Conservation (phyloP, 2,329 filamentous ascomycete species). For the Pestalotiopsis sp. region DNA sequence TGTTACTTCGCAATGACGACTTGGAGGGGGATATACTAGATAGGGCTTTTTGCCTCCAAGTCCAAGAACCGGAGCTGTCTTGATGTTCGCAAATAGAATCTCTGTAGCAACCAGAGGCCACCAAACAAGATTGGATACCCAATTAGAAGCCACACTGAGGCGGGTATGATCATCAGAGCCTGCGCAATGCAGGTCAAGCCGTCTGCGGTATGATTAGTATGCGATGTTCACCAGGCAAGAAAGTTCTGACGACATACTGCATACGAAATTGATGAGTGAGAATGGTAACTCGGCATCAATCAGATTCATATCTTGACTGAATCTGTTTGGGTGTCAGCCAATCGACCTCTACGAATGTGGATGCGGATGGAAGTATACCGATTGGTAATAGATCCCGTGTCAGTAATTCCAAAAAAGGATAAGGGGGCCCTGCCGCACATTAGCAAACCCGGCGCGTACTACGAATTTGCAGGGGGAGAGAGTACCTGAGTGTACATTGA, state of each 20-base stretch:
- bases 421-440: constrained; percentile 32
- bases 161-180: constrained; percentile 13
- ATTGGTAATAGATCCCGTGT: constrained; percentile 26
- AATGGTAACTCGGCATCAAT: constrained; percentile 8
- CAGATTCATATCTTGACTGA: constrained; percentile 12
- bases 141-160: constrained; percentile 13
- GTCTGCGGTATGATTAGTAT: constrained; percentile 25
- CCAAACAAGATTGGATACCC: constrained; percentile 17
- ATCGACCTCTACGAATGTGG: background rate
- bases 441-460: constrained; percentile 3
- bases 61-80: constrained; percentile 48
- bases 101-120: constrained; percentile 43
- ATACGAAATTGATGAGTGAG: constrained; percentile 7
- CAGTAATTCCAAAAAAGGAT: constrained; percentile 6
- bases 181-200: constrained; percentile 32
- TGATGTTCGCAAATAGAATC: constrained; percentile 48
- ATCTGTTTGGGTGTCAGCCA: constrained; percentile 21
- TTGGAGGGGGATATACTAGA: constrained; percentile 30
- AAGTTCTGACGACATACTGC: background rate
- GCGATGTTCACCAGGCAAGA: background rate
- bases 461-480: background rate
- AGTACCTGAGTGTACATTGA: constrained; percentile 11
- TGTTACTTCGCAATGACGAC: too few relatives aligned
- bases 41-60: constrained; percentile 43
- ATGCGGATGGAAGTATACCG: constrained; percentile 28